Evolutionary conservation across 1,284 basidiomycete genomes (phyloP).

Genomic region (Neolentinus lepideus): DNA sequence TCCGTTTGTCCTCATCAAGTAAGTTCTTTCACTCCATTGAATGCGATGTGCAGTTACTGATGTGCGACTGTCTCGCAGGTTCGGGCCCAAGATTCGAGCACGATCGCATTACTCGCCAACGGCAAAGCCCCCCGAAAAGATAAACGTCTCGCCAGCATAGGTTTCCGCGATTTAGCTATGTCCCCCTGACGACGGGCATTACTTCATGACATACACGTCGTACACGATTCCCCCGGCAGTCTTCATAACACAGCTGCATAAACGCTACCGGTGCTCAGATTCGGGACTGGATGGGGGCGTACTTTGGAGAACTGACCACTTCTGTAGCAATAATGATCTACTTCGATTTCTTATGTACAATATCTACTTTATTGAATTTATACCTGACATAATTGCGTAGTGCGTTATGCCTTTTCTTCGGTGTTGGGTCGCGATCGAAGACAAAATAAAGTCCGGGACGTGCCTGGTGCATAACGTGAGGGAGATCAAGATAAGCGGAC

Average conservation of each 20-base stretch:
- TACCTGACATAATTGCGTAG: too few species aligned
- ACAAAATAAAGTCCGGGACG: too few species aligned
- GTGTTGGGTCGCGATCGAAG: too few species aligned
- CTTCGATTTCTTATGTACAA: too few species aligned
- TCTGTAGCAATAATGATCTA: not conserved
- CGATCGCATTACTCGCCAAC: conserved; percentile 35
- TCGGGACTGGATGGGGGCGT: too few species aligned
- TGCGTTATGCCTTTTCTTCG: too few species aligned
- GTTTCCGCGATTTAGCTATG: not conserved
- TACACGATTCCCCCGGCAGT: too few species aligned
- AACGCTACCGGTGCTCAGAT: too few species aligned
- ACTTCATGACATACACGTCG: not conserved
- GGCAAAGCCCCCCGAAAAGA: not conserved
- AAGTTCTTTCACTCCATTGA: conserved; percentile 2
- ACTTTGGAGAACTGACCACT: not conserved
- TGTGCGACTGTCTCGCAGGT: conserved; percentile 21
- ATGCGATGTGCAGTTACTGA: not conserved
- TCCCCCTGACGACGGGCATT: not conserved
- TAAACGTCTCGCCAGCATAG: not conserved
- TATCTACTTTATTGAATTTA: not conserved
- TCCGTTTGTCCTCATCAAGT: conserved; percentile 43
- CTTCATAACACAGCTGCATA: too few species aligned
- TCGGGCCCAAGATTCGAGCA: conserved; percentile 34
- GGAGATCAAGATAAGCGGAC: too few species aligned
- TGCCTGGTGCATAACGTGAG: too few species aligned